Evolutionary conservation across 768 basidiomycete genomes (phyloP).

Genomic region (Cystobasidium ongulense): DNA sequence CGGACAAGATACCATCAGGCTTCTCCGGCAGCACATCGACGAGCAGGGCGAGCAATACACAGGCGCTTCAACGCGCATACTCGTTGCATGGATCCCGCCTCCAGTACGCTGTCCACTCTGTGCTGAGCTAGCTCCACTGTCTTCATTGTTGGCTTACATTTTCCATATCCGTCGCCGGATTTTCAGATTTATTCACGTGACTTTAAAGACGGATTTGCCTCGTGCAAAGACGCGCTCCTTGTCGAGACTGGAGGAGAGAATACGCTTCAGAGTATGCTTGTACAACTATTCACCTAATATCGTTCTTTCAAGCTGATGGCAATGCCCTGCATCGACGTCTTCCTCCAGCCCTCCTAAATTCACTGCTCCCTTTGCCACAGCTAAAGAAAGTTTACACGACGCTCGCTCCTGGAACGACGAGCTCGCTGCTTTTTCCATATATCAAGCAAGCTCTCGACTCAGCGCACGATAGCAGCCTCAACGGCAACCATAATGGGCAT

Average conservation of each 20-base stretch:
- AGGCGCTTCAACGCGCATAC: not conserved
- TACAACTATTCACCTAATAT: not conserved
- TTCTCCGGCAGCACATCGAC: not conserved
- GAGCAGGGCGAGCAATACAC: not conserved
- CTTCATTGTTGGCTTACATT: not conserved
- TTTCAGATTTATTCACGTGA: conserved; percentile 21
- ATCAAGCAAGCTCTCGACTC: conserved; percentile 11
- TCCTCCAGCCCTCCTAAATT: conserved; percentile 7
- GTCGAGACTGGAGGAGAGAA: not conserved
- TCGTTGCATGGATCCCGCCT: not conserved
- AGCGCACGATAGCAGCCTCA: not conserved
- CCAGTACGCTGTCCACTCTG: not conserved
- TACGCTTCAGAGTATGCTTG: not conserved
- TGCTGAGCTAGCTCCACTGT: not conserved
- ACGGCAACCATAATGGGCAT: not conserved
- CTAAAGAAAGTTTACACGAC: conserved; percentile 18
- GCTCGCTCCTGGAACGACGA: not conserved
- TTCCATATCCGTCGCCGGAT: not conserved
- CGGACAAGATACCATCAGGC: not conserved
- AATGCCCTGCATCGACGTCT: not conserved
- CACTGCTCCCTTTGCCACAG: conserved; percentile 14
- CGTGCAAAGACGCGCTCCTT: not conserved
- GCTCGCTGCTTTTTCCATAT: not conserved
- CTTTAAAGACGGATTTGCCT: conserved; percentile 13
- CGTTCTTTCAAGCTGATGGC: not conserved